A percentile compares a stretch with the other conserved stretches of the same genome.
Conservation (phyloP, 2,329 filamentous ascomycete species). For the Nannizziopsis arthrosporioides region DNA sequence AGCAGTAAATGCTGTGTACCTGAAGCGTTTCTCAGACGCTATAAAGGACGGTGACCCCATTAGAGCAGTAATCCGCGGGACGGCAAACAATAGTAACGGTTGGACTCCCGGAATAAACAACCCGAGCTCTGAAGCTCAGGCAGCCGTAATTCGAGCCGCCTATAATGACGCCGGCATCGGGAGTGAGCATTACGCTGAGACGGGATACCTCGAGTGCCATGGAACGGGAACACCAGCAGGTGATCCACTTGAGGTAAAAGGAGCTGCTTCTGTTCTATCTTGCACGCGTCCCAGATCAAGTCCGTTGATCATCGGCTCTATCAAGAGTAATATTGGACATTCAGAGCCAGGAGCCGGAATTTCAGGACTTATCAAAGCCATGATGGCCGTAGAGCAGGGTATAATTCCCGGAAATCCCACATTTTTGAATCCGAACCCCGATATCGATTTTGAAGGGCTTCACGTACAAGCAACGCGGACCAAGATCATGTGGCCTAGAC, state of each 20-base stretch:
- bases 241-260: not conserved
- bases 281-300: slow-evolving; percentile 4
- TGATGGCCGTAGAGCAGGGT: slow-evolving; percentile 21
- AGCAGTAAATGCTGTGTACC: slow-evolving; percentile 23
- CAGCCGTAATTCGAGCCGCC: slow-evolving; percentile 33
- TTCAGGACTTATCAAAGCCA: slow-evolving; percentile 21
- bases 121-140: slow-evolving; percentile 15
- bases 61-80: slow-evolving; percentile 25
- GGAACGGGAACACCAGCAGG: slow-evolving; percentile 11
- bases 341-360: slow-evolving; percentile 22
- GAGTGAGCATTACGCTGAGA: slow-evolving; percentile 12
- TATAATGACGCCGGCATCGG: slow-evolving; percentile 29
- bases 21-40: slow-evolving; percentile 24
- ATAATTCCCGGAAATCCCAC: slow-evolving; percentile 20
- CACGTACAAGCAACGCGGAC: slow-evolving; percentile 12
- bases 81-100: slow-evolving; percentile 23
- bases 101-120: slow-evolving; percentile 20
- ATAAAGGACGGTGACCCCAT: slow-evolving; percentile 26
- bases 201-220: slow-evolving; percentile 10
- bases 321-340: slow-evolving; percentile 25
- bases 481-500: slow-evolving; percentile 19
- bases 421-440: slow-evolving; percentile 1
- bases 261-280: not conserved
- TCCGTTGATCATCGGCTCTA: slow-evolving; percentile 17
- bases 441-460: slow-evolving; percentile 6